Evolutionary conservation across 2,329 filamentous ascomycete genomes (phyloP), one percentile per base, ranked within the genome.

Genomic region (Metarhizium anisopliae): DNA sequence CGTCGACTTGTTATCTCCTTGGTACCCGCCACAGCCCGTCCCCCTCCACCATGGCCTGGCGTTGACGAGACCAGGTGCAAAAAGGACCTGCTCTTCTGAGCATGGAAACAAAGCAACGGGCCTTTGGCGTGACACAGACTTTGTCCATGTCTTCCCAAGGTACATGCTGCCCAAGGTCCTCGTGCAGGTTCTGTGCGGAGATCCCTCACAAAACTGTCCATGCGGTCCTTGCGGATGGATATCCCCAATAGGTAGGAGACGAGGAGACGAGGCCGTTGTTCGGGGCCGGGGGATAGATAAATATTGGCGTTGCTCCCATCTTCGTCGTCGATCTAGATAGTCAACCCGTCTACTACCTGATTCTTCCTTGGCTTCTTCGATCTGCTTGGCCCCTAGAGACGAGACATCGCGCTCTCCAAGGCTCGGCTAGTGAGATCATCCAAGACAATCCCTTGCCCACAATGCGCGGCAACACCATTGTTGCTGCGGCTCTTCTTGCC

Each of bases 401-500:
- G 45, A 49, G 45, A 30, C 45, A 49, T 49, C 25, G 45, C 43
- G 20, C 10, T 25, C 43, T 13, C 43, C 8, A 25, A 47, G n/a
- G 45, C 45, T 18, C 45, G 45, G 25, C 16, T 49, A 30, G 14
- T 11, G 45, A 49, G 45, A 49, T 6, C 45, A 49, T 30, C 13
- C 25, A 29, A 49, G 45, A 49, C 20, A 14, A 8, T 49, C 25
- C 14, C 25, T 49, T 10, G 45, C 45, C 45, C 45, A 49, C 45
- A 49, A 56, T 56, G 55, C 55, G 47, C 29, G 18, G 42, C 40
- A 35, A 54, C 30, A 30, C 36, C 29, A 53, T 56, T 43, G 38
- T 40, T 18, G 47, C 53, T 6, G 59, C 57, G 18, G 56, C 53
- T 45, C 47, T 58, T 11, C 42, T 58, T 29, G 52, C 49, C 43